Base-by-base conservation (phyloP, 768 basidiomycete genomes). In the Trametes coccinea region DNA sequence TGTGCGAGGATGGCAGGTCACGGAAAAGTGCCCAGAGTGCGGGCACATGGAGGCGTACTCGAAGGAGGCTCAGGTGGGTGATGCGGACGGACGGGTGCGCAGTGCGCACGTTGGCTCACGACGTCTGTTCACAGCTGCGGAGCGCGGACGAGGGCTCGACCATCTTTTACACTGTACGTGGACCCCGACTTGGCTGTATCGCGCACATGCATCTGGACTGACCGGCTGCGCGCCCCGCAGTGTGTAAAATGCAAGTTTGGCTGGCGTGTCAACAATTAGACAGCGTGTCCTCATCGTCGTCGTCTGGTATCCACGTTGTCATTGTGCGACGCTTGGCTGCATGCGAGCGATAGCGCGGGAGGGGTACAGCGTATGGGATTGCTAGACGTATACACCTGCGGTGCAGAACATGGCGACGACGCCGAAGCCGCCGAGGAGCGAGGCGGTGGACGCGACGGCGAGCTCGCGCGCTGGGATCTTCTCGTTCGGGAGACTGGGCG, bases 131-230 rank as follows among this genome's bases (percentile, higher is more conserved):
- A 43, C 72, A 92, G 90, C 78, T 92, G 72, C 85, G 94, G 52
- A 92, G 92, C 66, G 95, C 93, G 41, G 95, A 96, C 74, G 95
- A 96, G 80, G 95, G 95, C 3, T 92, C 92, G 34, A 97, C 94
- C 11, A 87, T 95, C 68, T 88, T 96, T 73, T 97, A 95, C 74
- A 93, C 88, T n/a, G 94, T 94, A 71, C 62, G 90, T 80, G 34
- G 63, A 44, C 5, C 6, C 30, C 27, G 43, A 16, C 53, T 52
- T 11, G 10, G 16, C 43, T 10, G 22, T 43, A 1, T 13, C 34
- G 17, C 53, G 34, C 9, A 47, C 30, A 11, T 27, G 30, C 66
- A 70, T 58, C 63, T 31, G 29, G 22, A n/a, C 29, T 61, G 59
- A 39, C 8, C 44, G 59, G 30, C 31, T n/a, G 13, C 11, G 22